Percentiles rank a stretch among this genome's conserved stretches.
Evolutionary conservation across 1,139 yeast genomes (phyloP).

Genomic region (Suhomyces anneliseae): DNA sequence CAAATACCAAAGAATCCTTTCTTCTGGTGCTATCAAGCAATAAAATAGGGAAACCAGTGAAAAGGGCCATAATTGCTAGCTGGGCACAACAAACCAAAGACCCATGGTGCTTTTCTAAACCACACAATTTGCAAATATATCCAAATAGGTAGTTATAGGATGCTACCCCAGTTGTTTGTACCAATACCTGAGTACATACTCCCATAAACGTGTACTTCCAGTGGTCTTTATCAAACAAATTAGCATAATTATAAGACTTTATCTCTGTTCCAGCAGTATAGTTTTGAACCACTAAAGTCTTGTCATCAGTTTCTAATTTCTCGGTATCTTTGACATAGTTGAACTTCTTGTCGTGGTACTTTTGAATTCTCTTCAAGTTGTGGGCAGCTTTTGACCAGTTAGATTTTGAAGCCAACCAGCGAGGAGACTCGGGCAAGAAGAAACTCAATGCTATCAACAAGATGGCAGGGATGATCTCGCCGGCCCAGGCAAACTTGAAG

Average conservation of each 20-base stretch:
- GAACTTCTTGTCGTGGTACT: constrained; percentile 5
- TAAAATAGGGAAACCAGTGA: constrained; percentile 28
- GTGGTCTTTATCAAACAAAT: constrained; percentile 23
- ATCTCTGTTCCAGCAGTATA: constrained; percentile 26
- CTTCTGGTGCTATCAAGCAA: constrained; percentile 32
- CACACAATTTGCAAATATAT: constrained; percentile 32
- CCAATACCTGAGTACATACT: constrained; percentile 23
- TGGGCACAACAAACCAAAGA: constrained; percentile 22
- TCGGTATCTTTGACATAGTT: background rate
- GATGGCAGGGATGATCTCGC: constrained; percentile 20
- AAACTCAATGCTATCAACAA: constrained; percentile 45
- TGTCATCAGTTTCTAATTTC: constrained; percentile 14
- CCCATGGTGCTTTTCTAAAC: constrained; percentile 19
- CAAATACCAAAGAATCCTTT: constrained; percentile 47
- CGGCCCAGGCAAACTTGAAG: constrained; percentile 28
- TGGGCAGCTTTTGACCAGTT: constrained; percentile 36
- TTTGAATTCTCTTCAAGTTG: constrained; percentile 18
- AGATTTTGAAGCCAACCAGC: constrained; percentile 33
- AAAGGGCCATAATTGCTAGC: constrained; percentile 23
- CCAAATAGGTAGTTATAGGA: constrained; percentile 26
- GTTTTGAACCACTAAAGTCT: constrained; percentile 26
- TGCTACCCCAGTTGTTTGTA: constrained; percentile 28
- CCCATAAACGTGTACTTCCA: constrained; percentile 26
- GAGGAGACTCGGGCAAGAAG: constrained; percentile 45
- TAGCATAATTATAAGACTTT: constrained; percentile 20